Percentiles rank a stretch among this genome's conserved stretches.
phyloP scores from a whole-genome alignment of 108 stramenopile species.

The Mayamaea pseudoterrestris region DNA sequence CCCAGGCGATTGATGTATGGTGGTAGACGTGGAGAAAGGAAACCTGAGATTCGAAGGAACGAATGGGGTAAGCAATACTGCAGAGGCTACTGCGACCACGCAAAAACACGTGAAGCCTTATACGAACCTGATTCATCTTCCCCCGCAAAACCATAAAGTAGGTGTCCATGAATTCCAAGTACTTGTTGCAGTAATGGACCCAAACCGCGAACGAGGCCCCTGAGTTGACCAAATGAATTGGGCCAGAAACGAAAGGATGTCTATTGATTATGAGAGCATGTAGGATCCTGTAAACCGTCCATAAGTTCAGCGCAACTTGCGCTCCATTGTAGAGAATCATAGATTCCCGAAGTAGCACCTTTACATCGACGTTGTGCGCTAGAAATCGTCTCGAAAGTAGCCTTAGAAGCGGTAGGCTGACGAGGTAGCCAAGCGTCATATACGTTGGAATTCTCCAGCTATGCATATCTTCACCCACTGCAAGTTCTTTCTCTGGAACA shows the following conservation, averaged over 20 bases:
- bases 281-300: constrained; percentile 83
- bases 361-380: constrained; percentile 47
- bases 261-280: constrained; percentile 45
- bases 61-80: neutral
- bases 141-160: constrained; percentile 93
- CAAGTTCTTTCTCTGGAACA: constrained; percentile 32
- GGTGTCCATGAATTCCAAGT: constrained; percentile 96
- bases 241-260: constrained; percentile 79
- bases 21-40: constrained; percentile 99
- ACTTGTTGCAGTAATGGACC: constrained; percentile 97
- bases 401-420: constrained; percentile 56
- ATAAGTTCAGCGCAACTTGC: constrained; percentile 89
- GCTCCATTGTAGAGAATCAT: constrained; percentile 93
- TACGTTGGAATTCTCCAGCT: constrained; percentile 35
- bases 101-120: neutral
- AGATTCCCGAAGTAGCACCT: constrained; percentile 60
- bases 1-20: constrained; percentile 90
- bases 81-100: neutral
- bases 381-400: constrained; percentile 35
- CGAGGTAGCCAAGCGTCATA: constrained; percentile 55
- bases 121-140: constrained; percentile 83
- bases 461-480: constrained; percentile 44
- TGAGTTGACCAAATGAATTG: constrained; percentile 22
- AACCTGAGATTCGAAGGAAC: constrained; percentile 38
- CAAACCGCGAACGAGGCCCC: constrained; percentile 82